These are phyloP conservation scores for Isabelozyma pseudorhagii DNA, from an alignment of 805 yeast genomes.

Conservation along the genomic window DNA sequence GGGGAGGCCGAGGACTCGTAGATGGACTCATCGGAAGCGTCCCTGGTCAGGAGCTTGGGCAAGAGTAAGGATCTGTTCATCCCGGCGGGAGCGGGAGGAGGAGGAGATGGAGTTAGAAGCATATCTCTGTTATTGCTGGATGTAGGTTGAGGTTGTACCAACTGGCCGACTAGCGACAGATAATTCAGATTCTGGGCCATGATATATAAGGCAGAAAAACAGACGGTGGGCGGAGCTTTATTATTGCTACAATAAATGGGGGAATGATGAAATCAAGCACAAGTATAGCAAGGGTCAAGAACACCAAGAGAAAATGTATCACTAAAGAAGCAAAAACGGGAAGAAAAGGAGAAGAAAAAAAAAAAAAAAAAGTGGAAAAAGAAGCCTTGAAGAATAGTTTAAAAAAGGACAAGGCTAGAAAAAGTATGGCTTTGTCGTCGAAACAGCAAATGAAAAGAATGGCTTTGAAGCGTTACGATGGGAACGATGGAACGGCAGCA, in stretches of 20 bases:
- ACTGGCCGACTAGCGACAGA: neutral
- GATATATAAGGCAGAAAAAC: neutral
- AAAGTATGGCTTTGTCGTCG: too few relatives aligned
- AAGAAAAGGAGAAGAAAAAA: neutral
- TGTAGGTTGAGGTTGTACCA: neutral
- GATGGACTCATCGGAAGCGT: neutral
- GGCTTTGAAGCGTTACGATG: too few relatives aligned
- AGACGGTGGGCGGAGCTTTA: neutral
- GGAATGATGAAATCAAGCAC: neutral
- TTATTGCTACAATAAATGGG: neutral
- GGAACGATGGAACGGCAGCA: too few relatives aligned
- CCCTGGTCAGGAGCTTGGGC: neutral
- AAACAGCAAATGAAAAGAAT: too few relatives aligned
- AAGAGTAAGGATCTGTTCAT: slow-evolving; percentile 3
- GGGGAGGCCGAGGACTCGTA: neutral
- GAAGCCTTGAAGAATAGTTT: too few relatives aligned
- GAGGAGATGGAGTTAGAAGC: neutral
- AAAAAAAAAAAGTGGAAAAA: too few relatives aligned
- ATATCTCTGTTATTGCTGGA: neutral
- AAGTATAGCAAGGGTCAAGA: neutral
- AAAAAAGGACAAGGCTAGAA: too few relatives aligned
- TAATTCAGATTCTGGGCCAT: neutral
- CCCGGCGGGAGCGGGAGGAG: neutral
- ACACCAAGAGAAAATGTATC: neutral
- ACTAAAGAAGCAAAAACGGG: neutral